Percentiles rank a stretch among this genome's conserved stretches.
Evolutionary conservation across 805 yeast genomes (phyloP).

Genomic region (Isabelozyma rhagii): DNA sequence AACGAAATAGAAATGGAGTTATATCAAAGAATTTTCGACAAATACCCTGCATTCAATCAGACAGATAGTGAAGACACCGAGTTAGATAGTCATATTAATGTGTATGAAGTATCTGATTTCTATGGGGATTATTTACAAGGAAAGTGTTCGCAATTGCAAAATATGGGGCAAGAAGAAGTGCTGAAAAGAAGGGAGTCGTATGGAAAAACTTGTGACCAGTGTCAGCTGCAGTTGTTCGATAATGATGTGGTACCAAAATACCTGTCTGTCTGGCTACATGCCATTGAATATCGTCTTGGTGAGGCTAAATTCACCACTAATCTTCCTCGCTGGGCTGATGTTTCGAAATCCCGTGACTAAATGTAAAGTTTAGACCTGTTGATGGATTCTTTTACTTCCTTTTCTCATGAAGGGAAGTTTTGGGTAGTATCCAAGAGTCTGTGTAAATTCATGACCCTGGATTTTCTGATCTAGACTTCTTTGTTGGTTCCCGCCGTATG

Average conservation of each 20-base stretch:
- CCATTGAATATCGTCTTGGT: conserved; percentile 25
- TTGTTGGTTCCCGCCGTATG: too few relatives aligned
- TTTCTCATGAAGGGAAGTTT: conserved; percentile 20
- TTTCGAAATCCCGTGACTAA: conserved; percentile 3
- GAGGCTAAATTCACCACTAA: conserved; percentile 39
- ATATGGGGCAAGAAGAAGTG: conserved; percentile 20
- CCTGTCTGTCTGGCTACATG: conserved; percentile 46
- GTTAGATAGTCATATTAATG: conserved; percentile 8
- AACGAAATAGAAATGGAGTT: conserved; percentile 20
- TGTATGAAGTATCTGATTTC: conserved; percentile 10
- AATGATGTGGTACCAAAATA: conserved; percentile 23
- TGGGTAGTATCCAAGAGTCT: conserved; percentile 7
- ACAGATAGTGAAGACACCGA: conserved; percentile 6
- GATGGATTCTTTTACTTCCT: background rate
- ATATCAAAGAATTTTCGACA: conserved; percentile 15
- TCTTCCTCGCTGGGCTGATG: conserved; percentile 47
- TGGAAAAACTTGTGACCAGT: conserved; percentile 25
- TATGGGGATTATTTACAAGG: conserved; percentile 6
- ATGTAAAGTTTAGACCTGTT: too few relatives aligned
- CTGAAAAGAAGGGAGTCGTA: conserved; percentile 22
- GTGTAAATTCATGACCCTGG: background rate
- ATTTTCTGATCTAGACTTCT: too few relatives aligned
- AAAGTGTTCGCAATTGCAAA: conserved; percentile 17
- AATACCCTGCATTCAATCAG: conserved; percentile 11
- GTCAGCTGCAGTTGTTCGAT: conserved; percentile 30